A percentile compares a stretch with the other conserved stretches of the same genome.
Conservation (phyloP, 163 green algal species). For the Coccomyxa subellipsoidea region DNA sequence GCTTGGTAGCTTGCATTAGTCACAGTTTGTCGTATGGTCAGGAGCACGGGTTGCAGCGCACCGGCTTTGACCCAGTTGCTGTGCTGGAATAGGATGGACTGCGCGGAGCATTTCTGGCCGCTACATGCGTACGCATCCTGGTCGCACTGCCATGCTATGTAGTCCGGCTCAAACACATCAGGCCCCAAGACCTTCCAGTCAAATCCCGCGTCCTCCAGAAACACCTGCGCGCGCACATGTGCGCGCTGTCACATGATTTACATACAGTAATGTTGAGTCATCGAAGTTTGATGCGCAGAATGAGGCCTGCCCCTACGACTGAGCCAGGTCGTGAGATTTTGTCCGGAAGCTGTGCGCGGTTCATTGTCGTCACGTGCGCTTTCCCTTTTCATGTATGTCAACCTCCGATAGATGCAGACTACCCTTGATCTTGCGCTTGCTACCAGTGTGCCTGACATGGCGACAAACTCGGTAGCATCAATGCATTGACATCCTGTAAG, state of each 20-base stretch:
- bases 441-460: neutral
- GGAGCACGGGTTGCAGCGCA: neutral
- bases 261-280: neutral
- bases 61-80: conserved; percentile 63
- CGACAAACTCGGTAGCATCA: neutral
- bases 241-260: too few species aligned
- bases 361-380: neutral
- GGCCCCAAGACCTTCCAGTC: conserved; percentile 99
- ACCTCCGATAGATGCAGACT: neutral
- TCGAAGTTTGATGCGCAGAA: neutral
- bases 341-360: neutral
- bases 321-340: neutral
- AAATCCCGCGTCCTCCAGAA: conserved; percentile 96
- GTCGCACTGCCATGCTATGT: conserved; percentile 90
- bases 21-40: too few species aligned
- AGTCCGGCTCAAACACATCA: conserved; percentile 80
- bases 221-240: conserved; percentile 50
- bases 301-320: neutral
- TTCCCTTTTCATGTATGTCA: neutral
- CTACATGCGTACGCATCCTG: conserved; percentile 96
- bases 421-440: neutral
- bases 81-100: conserved; percentile 97
- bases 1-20: too few species aligned
- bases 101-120: conserved; percentile 97
- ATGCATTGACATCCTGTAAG: neutral